Evolutionary conservation across 768 basidiomycete genomes (phyloP).

Genomic region (Pleurotus giganteus): DNA sequence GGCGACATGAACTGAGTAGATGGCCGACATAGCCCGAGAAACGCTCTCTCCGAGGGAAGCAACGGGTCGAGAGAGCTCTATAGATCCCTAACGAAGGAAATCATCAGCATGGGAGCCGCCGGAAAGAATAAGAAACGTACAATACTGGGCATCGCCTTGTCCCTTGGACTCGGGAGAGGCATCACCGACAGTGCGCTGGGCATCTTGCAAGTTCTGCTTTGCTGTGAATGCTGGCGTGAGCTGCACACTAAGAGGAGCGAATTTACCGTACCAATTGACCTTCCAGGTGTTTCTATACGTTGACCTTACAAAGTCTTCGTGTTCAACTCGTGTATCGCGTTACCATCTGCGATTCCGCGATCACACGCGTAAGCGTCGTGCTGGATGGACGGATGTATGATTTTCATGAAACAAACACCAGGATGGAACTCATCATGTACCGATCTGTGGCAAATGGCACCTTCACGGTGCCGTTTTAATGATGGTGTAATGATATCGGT

Average conservation of each 20-base stretch:
- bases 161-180: too few species aligned
- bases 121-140: background rate
- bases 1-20: constrained; percentile 1
- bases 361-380: background rate
- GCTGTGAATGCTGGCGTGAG: too few species aligned
- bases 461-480: background rate
- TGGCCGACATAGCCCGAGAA: background rate
- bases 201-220: too few species aligned
- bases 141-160: background rate
- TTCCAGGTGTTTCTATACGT: too few species aligned
- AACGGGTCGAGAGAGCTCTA: constrained; percentile 3
- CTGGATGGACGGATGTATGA: background rate
- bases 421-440: background rate
- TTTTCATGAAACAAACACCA: background rate
- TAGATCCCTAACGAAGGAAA: background rate
- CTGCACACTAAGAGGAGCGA: too few species aligned
- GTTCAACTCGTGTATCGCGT: too few species aligned
- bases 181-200: too few species aligned
- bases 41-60: background rate
- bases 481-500: background rate
- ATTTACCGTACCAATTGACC: too few species aligned
- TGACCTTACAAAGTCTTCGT: too few species aligned
- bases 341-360: too few species aligned
- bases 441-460: background rate
- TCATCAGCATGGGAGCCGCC: background rate